Evolutionary conservation across 1,284 basidiomycete species (phyloP), one percentile per base, ranked within the genome.

Genomic region (Malassezia slooffiae): DNA sequence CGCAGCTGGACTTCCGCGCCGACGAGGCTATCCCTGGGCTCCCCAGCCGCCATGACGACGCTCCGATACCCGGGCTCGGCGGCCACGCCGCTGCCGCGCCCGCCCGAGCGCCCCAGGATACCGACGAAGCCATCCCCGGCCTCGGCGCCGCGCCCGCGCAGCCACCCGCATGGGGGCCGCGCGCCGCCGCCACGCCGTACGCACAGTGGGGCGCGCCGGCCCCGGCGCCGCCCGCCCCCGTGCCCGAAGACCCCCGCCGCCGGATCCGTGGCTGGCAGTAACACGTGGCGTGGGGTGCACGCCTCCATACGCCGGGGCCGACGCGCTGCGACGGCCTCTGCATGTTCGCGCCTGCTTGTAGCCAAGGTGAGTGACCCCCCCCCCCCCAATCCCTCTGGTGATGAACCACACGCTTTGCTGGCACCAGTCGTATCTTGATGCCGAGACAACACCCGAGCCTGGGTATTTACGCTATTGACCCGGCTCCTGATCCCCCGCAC

Each of bases 401-500:
- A 48, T 43, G 46, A 48, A 43, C 41, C 36, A 21, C 20, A 20
- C 45, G 45, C 45, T 47, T 38, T 48, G 46, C 46, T 48, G 46
- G 46, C 46, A 48, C 46, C 46, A 48, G 46, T 48, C 46, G 46
- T 43, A 48, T 24, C 38, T 15, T 21, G 30, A 33, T 48, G 46
- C 46, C 46, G 46, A 48, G 13, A 40, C 38, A 19, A 32, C 42
- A 41, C 40, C 39, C 39, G 45, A 42, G 45, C 45, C n/a, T n/a
- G 39, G 45, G 45, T 34, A 47, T 44, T 47, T 47, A 47, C 45
- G 45, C 45, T 47, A 47, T 47, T 47, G 35, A 34, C 45, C 40
- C 33, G 28, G 44, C 45, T 42, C 45, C 45, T 47, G 45, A 47
- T 10, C 12, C 31, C 8, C 13, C 15, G 19, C 21, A 8, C 34